phyloP scores from a whole-genome alignment of 1,139 yeast genomes.

The Nakaseomyces bracarensis region DNA sequence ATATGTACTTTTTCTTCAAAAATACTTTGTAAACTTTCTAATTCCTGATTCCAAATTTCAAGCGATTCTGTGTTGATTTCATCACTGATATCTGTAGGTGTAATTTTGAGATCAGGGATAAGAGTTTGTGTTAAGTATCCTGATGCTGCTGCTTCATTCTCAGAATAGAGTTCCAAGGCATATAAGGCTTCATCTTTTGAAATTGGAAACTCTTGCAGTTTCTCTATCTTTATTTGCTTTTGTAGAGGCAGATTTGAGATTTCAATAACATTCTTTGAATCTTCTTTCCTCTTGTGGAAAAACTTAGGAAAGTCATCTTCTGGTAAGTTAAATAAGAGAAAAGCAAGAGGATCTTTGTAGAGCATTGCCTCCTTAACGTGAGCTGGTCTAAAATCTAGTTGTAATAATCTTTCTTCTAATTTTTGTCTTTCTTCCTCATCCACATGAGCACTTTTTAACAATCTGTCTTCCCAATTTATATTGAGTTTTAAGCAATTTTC shows the following conservation, averaged over 20 bases:
- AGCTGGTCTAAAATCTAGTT: constrained; percentile 57
- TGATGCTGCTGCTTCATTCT: constrained; percentile 46
- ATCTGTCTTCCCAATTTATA: constrained; percentile 43
- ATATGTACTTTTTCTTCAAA: constrained; percentile 33
- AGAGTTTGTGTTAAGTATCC: constrained; percentile 41
- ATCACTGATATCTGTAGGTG: constrained; percentile 10
- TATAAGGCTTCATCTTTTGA: constrained; percentile 55
- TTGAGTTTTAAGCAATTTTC: constrained; percentile 48
- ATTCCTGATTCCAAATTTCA: constrained; percentile 65
- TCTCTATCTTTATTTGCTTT: constrained; percentile 41
- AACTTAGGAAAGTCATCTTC: constrained; percentile 79
- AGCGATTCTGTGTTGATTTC: constrained; percentile 24
- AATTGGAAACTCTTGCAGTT: constrained; percentile 46
- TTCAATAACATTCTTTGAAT: constrained; percentile 41
- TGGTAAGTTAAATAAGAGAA: constrained; percentile 82
- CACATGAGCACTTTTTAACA: constrained; percentile 14
- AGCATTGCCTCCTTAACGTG: constrained; percentile 68
- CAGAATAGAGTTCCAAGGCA: constrained; percentile 37
- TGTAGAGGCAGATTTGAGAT: constrained; percentile 34
- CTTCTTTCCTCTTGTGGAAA: constrained; percentile 37
- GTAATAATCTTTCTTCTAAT: constrained; percentile 22
- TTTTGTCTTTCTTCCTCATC: constrained; percentile 14
- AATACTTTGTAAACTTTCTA: constrained; percentile 58
- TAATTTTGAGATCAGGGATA: constrained; percentile 13
- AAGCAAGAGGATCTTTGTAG: constrained; percentile 64